These are phyloP conservation scores for Linderina pennispora DNA, from an alignment of 192 early-diverging fungal species.

Conservation along the genomic window DNA sequence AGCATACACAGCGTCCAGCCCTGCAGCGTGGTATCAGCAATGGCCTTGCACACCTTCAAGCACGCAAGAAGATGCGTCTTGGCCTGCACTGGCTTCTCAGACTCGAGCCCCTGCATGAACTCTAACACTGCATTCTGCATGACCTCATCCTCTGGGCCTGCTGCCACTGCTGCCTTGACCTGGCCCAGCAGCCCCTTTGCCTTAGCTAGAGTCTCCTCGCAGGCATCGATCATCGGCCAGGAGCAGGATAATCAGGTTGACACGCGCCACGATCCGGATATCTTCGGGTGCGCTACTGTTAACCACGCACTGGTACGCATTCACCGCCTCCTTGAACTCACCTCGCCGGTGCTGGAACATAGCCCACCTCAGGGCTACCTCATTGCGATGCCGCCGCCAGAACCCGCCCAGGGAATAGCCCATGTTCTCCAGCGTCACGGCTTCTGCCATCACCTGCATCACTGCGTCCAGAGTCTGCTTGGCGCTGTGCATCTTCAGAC, in stretches of 20 bases:
- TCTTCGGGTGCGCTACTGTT: conserved; percentile 3
- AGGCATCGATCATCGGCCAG: conserved; percentile 3
- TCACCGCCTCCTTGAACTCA: conserved; percentile 20
- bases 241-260: conserved; percentile 14
- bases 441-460: conserved; percentile 5
- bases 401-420: too few species aligned
- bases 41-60: conserved; percentile 18
- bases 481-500: conserved; percentile 18
- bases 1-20: conserved; percentile 39
- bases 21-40: conserved; percentile 20
- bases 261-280: conserved; percentile 15
- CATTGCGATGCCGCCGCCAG: conserved; percentile 25
- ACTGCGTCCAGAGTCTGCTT: conserved; percentile 20
- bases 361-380: conserved; percentile 31
- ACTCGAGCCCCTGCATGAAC: conserved; percentile 23
- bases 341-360: conserved; percentile 38
- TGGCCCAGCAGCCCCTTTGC: conserved; percentile 1
- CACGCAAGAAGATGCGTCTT: conserved; percentile 34
- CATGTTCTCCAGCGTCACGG: background rate
- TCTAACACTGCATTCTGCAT: conserved; percentile 13
- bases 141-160: conserved; percentile 7
- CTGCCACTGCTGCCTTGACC: background rate
- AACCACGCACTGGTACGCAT: conserved; percentile 26
- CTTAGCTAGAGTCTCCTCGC: too few species aligned
- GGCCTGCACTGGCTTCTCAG: conserved; percentile 26